A percentile compares a stretch with the other conserved stretches of the same genome.
These are phyloP conservation scores for Nadsonia fulvescens DNA, from an alignment of 805 yeast genomes.

Conservation along the genomic window DNA sequence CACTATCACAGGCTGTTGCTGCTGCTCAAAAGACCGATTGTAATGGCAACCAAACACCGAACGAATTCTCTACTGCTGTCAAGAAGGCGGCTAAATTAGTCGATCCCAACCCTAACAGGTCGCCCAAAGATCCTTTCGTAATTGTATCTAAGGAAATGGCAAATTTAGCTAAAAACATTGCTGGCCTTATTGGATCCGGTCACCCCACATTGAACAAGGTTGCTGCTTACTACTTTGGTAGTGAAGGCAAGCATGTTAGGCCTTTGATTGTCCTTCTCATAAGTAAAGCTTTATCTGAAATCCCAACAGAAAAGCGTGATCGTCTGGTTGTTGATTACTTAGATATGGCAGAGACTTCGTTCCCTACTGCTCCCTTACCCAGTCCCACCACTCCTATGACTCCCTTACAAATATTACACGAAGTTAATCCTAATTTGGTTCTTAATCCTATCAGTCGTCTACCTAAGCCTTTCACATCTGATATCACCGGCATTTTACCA, in stretches of 20 bases:
- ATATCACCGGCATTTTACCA: constrained; percentile 67
- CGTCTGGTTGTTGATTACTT: constrained; percentile 36
- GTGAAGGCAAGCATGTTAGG: constrained; percentile 89
- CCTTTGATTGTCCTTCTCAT: constrained; percentile 76
- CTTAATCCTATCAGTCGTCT: constrained; percentile 74
- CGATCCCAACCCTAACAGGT: constrained; percentile 17
- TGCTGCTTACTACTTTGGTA: constrained; percentile 86
- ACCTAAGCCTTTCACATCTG: constrained; percentile 49
- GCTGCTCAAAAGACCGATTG: too few relatives aligned
- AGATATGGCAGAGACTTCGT: constrained; percentile 14
- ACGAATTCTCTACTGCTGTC: constrained; percentile 13
- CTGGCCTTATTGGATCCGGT: constrained; percentile 73
- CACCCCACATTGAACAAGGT: constrained; percentile 87
- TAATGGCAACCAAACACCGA: too few relatives aligned
- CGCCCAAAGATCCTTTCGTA: constrained; percentile 68
- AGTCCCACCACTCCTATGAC: constrained; percentile 31
- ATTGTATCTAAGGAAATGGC: constrained; percentile 90
- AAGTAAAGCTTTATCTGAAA: constrained; percentile 56
- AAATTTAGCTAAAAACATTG: constrained; percentile 69
- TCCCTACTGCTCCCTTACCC: constrained; percentile 13
- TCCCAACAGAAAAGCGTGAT: constrained; percentile 52
- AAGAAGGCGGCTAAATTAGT: constrained; percentile 16
- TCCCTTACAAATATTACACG: constrained; percentile 72
- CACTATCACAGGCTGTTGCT: too few relatives aligned
- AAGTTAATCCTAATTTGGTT: constrained; percentile 65